Evolutionary conservation across 1,284 basidiomycete species (phyloP).

Genomic region (Rhodotorula sp.): DNA sequence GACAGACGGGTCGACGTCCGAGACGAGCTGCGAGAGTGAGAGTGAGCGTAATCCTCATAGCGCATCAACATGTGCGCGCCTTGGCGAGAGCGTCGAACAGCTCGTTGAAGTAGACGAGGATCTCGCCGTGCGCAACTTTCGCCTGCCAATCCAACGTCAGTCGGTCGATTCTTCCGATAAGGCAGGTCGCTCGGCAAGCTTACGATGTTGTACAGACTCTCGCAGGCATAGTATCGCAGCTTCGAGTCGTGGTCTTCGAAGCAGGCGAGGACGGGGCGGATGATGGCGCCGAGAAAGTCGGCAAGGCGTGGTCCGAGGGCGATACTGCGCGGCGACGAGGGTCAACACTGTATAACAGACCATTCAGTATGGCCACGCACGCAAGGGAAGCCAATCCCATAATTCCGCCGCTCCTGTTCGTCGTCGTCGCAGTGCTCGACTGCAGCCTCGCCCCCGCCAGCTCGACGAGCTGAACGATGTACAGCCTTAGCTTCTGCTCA

Average conservation of each 20-base stretch:
- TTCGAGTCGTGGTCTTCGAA: slow-evolving; percentile 93
- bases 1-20: slow-evolving; percentile 92
- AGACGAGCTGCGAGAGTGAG: slow-evolving; percentile 67
- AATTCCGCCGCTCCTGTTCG: slow-evolving; percentile 68
- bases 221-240: slow-evolving; percentile 94
- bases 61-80: slow-evolving; percentile 57
- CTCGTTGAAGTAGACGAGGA: slow-evolving; percentile 95
- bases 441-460: slow-evolving; percentile 67
- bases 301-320: slow-evolving; percentile 90
- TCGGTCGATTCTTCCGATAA: no score
- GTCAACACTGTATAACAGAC: no score
- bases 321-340: slow-evolving; percentile 53
- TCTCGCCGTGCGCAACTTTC: slow-evolving; percentile 97
- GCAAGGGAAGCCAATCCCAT: slow-evolving; percentile 85
- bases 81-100: slow-evolving; percentile 97
- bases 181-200: background rate
- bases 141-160: slow-evolving; percentile 35
- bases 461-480: slow-evolving; percentile 91
- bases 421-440: slow-evolving; percentile 70
- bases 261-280: slow-evolving; percentile 85
- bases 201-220: slow-evolving; percentile 92
- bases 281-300: slow-evolving; percentile 89
- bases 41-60: background rate
- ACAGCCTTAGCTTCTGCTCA: slow-evolving; percentile 72
- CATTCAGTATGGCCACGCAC: slow-evolving; percentile 13